Evolutionary conservation across 176 grass and related monocot species (phyloP).

Genomic region (Chloris gayana): DNA sequence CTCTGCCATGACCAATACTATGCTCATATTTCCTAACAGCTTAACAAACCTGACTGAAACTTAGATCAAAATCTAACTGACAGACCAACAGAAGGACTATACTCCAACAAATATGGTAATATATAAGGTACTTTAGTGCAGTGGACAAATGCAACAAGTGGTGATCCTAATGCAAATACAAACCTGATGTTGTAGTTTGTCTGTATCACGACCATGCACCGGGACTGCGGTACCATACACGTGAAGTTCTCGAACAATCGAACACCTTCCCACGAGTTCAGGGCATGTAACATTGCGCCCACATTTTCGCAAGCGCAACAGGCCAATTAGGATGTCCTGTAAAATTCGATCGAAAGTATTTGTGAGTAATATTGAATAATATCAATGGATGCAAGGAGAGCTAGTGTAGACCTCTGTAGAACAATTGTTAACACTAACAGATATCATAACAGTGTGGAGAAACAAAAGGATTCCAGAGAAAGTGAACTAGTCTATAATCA

Average conservation of each 20-base stretch:
- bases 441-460: slow-evolving; percentile 6
- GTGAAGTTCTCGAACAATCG: slow-evolving; percentile 97
- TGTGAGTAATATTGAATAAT: slow-evolving; percentile 21
- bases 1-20: too few species aligned
- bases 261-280: slow-evolving; percentile 88
- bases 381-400: not conserved
- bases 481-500: not conserved
- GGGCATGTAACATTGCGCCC: slow-evolving; percentile 85
- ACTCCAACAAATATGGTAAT: not conserved
- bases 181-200: slow-evolving; percentile 94
- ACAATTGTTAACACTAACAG: not conserved
- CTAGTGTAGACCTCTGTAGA: not conserved
- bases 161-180: not conserved
- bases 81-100: too few species aligned
- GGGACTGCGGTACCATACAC: slow-evolving; percentile 98
- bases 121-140: not conserved
- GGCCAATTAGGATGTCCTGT: slow-evolving; percentile 93
- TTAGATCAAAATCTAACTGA: too few species aligned
- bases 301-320: slow-evolving; percentile 85
- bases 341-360: slow-evolving; percentile 25
- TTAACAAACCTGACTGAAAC: too few species aligned
- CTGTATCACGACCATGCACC: slow-evolving; percentile 86
- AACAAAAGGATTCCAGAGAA: not conserved
- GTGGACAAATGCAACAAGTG: not conserved
- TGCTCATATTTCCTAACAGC: too few species aligned